A percentile compares a stretch with the other conserved stretches of the same genome.
Evolutionary conservation across 148 eudicot species (phyloP).

Genomic region (Rhododendron molle): DNA sequence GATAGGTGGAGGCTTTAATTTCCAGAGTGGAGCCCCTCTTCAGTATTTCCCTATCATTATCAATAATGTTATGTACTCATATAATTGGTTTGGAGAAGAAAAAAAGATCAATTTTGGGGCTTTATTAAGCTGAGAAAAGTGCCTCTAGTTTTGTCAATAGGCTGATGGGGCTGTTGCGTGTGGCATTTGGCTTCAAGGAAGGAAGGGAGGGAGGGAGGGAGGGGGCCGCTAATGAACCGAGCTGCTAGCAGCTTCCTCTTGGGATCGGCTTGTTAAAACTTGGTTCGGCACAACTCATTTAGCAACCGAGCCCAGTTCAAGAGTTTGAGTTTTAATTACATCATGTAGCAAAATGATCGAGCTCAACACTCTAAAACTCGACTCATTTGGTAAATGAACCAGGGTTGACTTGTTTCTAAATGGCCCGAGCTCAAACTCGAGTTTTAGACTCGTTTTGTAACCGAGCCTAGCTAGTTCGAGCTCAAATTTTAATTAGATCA

Average conservation of each 20-base stretch:
- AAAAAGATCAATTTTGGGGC: neutral
- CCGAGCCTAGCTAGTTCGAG: too few relatives aligned
- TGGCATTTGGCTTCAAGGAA: neutral
- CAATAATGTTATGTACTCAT: neutral
- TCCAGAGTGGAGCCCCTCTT: conserved; percentile 4
- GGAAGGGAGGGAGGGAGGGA: neutral
- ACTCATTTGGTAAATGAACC: too few relatives aligned
- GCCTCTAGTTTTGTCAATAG: neutral
- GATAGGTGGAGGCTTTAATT: conserved; percentile 8
- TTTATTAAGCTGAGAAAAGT: neutral
- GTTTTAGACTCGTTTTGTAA: too few relatives aligned
- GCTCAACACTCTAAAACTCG: neutral
- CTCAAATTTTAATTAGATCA: too few relatives aligned
- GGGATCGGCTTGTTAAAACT: neutral
- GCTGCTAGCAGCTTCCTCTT: neutral
- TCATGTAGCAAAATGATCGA: too few relatives aligned
- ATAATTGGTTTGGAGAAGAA: neutral
- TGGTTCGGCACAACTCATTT: neutral
- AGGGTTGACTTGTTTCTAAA: too few relatives aligned
- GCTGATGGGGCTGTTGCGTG: neutral
- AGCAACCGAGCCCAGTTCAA: neutral
- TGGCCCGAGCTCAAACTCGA: neutral
- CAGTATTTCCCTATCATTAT: neutral
- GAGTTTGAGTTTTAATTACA: too few relatives aligned
- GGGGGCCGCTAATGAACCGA: neutral